Percentiles rank a stretch among this genome's conserved stretches.
Evolutionary conservation across 2,329 filamentous ascomycete species (phyloP).

Genomic region (Diaporthe caulivora): DNA sequence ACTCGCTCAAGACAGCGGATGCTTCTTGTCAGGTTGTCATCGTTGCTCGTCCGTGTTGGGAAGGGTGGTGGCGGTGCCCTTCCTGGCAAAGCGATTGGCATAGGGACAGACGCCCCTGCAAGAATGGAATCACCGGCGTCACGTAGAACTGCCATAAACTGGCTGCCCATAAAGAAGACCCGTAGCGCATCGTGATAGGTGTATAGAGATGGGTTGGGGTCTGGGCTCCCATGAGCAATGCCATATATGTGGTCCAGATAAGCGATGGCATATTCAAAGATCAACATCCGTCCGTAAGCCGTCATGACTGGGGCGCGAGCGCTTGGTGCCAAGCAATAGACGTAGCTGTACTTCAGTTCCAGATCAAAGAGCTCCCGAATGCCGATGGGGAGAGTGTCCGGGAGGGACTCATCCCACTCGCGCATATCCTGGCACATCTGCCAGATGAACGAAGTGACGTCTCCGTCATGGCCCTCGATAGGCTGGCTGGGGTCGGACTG

Average conservation of each 20-base stretch:
- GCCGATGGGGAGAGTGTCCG: conserved; percentile 71
- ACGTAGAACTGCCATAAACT: conserved; percentile 71
- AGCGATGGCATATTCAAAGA: conserved; percentile 88
- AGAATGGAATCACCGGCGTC: conserved; percentile 70
- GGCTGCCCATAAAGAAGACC: conserved; percentile 79
- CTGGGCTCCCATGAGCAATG: conserved; percentile 67
- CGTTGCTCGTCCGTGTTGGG: conserved; percentile 57
- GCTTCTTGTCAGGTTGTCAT: conserved; percentile 68
- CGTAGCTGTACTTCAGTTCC: conserved; percentile 89
- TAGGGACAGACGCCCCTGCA: conserved; percentile 59
- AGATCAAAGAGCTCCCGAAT: conserved; percentile 86
- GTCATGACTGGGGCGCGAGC: conserved; percentile 78
- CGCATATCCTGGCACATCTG: conserved; percentile 81
- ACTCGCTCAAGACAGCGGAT: conserved; percentile 67
- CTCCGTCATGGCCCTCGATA: conserved; percentile 59
- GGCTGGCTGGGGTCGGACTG: conserved; percentile 76
- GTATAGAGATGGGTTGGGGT: conserved; percentile 75
- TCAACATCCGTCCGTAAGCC: conserved; percentile 81
- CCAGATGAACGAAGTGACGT: conserved; percentile 80
- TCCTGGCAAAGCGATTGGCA: conserved; percentile 58
- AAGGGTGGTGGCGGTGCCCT: conserved; percentile 65
- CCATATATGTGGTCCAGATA: conserved; percentile 82
- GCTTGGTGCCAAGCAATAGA: conserved; percentile 88
- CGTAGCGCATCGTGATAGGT: conserved; percentile 91
- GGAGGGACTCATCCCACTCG: conserved; percentile 85